These are phyloP conservation scores for Aspergillus melleus DNA, from an alignment of 2,329 filamentous ascomycete genomes.

Conservation along the genomic window DNA sequence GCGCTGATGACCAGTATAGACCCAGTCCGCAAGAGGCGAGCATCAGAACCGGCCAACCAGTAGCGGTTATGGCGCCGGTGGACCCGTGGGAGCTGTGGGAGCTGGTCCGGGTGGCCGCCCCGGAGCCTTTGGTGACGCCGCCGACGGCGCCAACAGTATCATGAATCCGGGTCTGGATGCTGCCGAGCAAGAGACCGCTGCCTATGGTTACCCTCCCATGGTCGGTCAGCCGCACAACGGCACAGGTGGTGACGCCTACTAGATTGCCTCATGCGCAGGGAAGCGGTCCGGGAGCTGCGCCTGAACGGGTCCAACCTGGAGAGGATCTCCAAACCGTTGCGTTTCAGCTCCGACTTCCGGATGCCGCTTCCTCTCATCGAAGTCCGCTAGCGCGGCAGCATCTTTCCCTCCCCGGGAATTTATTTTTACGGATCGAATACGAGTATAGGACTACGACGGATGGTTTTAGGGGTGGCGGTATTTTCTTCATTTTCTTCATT, in stretches of 20 bases:
- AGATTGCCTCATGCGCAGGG: conserved; percentile 11
- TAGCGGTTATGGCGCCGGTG: conserved; percentile 47
- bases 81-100: conserved; percentile 37
- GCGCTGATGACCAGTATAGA: conserved; percentile 56
- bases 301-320: background rate
- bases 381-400: background rate
- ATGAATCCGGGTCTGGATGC: conserved; percentile 46
- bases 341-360: background rate
- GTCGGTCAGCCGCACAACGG: conserved; percentile 50
- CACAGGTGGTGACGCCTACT: conserved; percentile 47
- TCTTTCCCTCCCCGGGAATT: background rate
- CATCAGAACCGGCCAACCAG: conserved; percentile 60
- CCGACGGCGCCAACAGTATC: conserved; percentile 46
- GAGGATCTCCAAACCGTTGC: too few species aligned
- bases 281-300: conserved; percentile 5
- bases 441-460: conserved; percentile 12
- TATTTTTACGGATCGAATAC: conserved; percentile 11
- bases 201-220: conserved; percentile 49
- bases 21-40: conserved; percentile 72
- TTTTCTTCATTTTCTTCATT: background rate
- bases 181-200: conserved; percentile 45
- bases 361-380: background rate
- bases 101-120: conserved; percentile 31
- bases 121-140: conserved; percentile 37
- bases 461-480: background rate